These are phyloP conservation scores for Posidonia oceanica DNA, from an alignment of 116 monocot genomes.

Conservation along the genomic window DNA sequence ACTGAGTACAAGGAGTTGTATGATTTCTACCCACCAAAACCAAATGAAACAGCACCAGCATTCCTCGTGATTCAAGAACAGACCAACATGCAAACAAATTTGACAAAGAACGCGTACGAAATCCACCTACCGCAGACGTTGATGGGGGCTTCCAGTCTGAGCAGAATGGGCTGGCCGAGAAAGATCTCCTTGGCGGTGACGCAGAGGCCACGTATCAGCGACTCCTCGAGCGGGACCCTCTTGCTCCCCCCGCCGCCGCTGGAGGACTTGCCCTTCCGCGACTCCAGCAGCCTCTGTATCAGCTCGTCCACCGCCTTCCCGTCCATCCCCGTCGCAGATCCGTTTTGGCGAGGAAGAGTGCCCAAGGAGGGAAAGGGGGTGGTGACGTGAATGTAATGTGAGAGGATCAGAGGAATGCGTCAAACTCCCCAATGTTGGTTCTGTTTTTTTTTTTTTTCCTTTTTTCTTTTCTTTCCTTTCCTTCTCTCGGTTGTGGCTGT, in stretches of 20 bases:
- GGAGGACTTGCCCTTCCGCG: slow-evolving; percentile 9
- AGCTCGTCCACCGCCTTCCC: slow-evolving; percentile 8
- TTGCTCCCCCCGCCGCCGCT: not conserved
- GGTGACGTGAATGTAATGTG: too few species aligned
- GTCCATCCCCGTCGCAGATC: slow-evolving; percentile 5
- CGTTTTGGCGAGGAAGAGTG: too few species aligned
- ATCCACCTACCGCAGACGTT: slow-evolving; percentile 53
- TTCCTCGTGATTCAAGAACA: not conserved
- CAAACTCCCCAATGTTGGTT: not conserved
- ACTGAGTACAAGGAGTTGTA: too few species aligned
- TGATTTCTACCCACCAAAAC: too few species aligned
- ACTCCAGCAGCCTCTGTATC: slow-evolving; percentile 12
- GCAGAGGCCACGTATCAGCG: slow-evolving; percentile 41
- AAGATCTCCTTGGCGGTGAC: slow-evolving; percentile 42
- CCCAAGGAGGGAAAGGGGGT: too few species aligned
- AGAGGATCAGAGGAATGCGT: not conserved
- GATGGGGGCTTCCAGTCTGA: slow-evolving; percentile 53
- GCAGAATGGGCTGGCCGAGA: slow-evolving; percentile 45
- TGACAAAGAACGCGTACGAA: not conserved
- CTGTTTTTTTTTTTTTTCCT: not conserved
- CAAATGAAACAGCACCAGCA: too few species aligned
- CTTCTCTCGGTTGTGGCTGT: not conserved
- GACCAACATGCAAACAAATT: not conserved
- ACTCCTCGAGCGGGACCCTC: slow-evolving; percentile 20
- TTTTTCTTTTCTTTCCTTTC: not conserved